Evolutionary conservation across 202 grass and related monocot species (phyloP).

Genomic region (Schoenoplectus triqueter): DNA sequence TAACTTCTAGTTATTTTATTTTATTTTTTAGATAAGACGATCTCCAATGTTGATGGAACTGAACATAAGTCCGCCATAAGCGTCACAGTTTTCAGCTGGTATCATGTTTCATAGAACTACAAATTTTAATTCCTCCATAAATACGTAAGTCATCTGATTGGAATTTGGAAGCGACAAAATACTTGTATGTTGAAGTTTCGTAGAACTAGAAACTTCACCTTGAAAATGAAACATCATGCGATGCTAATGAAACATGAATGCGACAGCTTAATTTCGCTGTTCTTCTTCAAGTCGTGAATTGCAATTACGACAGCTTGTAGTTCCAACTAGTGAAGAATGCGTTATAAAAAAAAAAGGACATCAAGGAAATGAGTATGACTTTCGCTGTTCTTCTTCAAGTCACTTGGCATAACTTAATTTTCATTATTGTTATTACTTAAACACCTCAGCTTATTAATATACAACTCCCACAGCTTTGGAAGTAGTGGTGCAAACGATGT

Average conservation of each 20-base stretch:
- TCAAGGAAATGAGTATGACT: not conserved
- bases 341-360: not conserved
- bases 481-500: not conserved
- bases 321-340: too few relatives aligned
- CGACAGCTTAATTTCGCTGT: not conserved
- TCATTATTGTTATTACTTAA: not conserved
- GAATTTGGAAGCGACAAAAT: not conserved
- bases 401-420: not conserved
- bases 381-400: not conserved
- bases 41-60: not conserved
- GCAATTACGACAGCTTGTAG: too few relatives aligned
- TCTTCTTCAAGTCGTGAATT: not conserved
- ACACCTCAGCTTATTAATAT: constrained; percentile 11
- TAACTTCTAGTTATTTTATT: not conserved
- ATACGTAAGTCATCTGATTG: not conserved
- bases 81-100: not conserved
- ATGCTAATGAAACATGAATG: not conserved
- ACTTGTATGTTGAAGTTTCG: not conserved
- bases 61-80: not conserved
- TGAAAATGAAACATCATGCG: not conserved
- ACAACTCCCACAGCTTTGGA: not conserved
- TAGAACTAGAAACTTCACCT: not conserved
- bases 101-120: not conserved
- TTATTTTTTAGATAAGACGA: not conserved
- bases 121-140: too few relatives aligned